These are phyloP conservation scores for Paraphaeosphaeria sporulosa DNA, from an alignment of 2,329 filamentous ascomycete genomes.

Conservation along the genomic window DNA sequence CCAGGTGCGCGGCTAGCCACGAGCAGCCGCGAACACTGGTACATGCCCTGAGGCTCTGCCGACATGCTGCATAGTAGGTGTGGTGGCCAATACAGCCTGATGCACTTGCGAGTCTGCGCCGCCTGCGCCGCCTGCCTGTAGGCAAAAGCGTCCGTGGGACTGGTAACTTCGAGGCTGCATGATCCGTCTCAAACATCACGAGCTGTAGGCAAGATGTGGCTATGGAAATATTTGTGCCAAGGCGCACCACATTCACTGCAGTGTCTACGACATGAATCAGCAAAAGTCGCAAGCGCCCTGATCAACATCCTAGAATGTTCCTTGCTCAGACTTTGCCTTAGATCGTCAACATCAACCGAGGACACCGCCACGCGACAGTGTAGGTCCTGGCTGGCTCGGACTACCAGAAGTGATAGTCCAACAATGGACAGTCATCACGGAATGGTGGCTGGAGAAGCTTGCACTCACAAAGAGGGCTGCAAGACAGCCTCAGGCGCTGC, in stretches of 20 bases:
- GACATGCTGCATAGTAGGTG: not conserved
- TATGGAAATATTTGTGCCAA: not conserved
- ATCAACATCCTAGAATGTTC: not conserved
- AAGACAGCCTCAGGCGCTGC: conserved; percentile 18
- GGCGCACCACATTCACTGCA: too few relatives aligned
- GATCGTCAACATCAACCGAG: conserved; percentile 46
- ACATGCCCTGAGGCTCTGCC: not conserved
- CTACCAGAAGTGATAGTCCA: conserved; percentile 49
- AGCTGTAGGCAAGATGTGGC: not conserved
- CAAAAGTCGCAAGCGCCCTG: not conserved
- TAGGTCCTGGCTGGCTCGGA: conserved; percentile 48
- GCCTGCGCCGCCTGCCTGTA: not conserved
- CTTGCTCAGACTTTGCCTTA: conserved; percentile 47
- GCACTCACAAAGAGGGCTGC: conserved; percentile 28
- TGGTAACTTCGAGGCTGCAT: not conserved
- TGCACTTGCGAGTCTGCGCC: not conserved
- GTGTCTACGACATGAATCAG: conserved; percentile 1
- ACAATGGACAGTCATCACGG: conserved; percentile 42
- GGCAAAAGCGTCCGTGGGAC: not conserved
- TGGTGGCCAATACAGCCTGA: not conserved
- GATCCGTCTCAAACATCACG: not conserved
- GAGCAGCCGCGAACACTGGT: not conserved
- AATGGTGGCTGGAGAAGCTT: conserved; percentile 20
- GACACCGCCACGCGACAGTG: conserved; percentile 39
- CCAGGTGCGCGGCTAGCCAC: too few relatives aligned